These are phyloP conservation scores for Sequoiadendron giganteum DNA, from an alignment of 75 land plant species.

Conservation along the genomic window DNA sequence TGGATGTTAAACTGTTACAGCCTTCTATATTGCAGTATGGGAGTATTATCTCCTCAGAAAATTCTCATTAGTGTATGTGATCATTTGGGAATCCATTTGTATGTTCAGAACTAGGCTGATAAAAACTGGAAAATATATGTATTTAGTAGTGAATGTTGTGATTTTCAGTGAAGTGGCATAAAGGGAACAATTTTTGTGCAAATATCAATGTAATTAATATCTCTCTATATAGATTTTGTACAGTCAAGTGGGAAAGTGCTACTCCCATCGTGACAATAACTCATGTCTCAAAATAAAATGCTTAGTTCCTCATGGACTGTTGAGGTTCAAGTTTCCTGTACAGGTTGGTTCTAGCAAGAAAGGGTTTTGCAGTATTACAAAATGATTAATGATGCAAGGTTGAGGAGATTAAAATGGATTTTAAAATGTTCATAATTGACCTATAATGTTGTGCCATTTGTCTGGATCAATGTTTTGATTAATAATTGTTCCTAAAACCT, in stretches of 20 bases:
- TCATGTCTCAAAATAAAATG: neutral
- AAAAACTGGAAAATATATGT: neutral
- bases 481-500: neutral
- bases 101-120: neutral
- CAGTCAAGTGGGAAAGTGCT: neutral
- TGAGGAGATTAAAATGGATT: neutral
- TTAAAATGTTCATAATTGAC: neutral
- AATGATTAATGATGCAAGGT: neutral
- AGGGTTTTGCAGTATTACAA: neutral
- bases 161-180: neutral
- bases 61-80: neutral
- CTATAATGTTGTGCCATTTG: neutral
- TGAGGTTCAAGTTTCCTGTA: neutral
- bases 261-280: neutral
- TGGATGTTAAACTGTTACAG: conserved; percentile 6
- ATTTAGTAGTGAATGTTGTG: neutral
- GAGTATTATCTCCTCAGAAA: neutral
- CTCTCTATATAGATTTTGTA: neutral
- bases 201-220: neutral
- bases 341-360: neutral
- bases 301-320: neutral
- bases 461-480: neutral
- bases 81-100: neutral
- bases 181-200: neutral
- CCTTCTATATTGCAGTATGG: neutral